These are phyloP conservation scores for Hapsidospora chrysogenum DNA, from an alignment of 495 filamentous ascomycete species.

Conservation along the genomic window DNA sequence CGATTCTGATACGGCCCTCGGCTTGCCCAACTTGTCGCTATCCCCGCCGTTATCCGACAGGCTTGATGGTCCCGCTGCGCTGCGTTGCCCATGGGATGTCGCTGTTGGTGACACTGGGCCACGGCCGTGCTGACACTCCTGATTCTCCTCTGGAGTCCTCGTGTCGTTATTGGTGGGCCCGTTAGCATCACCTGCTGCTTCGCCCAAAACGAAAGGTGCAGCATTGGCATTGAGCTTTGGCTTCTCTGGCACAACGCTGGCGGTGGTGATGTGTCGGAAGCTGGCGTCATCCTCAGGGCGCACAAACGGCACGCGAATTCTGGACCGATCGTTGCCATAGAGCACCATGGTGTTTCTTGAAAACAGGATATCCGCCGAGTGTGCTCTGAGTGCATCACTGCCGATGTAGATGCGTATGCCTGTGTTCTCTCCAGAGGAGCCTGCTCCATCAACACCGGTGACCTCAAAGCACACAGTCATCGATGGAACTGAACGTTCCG, in stretches of 20 bases:
- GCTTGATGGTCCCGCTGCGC: slow-evolving; percentile 15
- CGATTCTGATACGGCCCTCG: slow-evolving; percentile 7
- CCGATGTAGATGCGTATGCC: slow-evolving; percentile 69
- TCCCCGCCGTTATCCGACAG: slow-evolving; percentile 22
- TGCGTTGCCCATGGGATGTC: slow-evolving; percentile 10
- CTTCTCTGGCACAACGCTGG: slow-evolving; percentile 28
- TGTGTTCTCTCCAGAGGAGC: slow-evolving; percentile 28
- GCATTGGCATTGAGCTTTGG: slow-evolving; percentile 32
- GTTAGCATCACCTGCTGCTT: slow-evolving; percentile 3
- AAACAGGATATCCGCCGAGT: slow-evolving; percentile 83
- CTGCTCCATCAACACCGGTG: slow-evolving; percentile 28
- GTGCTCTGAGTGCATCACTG: slow-evolving; percentile 69
- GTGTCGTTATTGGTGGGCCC: no score
- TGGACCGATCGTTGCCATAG: slow-evolving; percentile 72
- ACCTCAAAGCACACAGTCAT: slow-evolving; percentile 67
- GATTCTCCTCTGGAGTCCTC: background rate
- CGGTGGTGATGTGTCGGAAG: slow-evolving; percentile 61
- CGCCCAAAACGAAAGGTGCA: slow-evolving; percentile 24
- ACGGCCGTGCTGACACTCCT: background rate
- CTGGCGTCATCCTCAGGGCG: slow-evolving; percentile 73
- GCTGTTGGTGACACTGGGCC: slow-evolving; percentile 1
- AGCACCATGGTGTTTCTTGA: slow-evolving; percentile 78
- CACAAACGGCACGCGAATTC: slow-evolving; percentile 82
- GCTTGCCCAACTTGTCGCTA: slow-evolving; percentile 14
- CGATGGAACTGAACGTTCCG: slow-evolving; percentile 62